These are phyloP conservation scores for Xanthoceras sorbifolium DNA, from an alignment of 345 rosid species.

Conservation along the genomic window DNA sequence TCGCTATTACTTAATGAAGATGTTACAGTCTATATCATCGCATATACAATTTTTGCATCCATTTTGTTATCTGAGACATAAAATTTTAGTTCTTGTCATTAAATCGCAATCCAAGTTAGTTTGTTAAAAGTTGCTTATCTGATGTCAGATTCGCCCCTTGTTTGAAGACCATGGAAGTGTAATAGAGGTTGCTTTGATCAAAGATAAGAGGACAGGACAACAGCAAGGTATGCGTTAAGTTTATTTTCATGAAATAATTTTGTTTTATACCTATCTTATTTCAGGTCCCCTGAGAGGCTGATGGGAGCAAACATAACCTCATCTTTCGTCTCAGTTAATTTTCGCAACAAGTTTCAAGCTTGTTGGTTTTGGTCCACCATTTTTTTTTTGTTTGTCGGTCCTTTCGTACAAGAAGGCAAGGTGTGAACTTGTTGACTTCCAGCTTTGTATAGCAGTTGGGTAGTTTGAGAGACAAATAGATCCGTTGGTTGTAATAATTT, in stretches of 20 bases:
- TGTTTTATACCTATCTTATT: slow-evolving; percentile 52
- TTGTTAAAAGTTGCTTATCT: slow-evolving; percentile 23
- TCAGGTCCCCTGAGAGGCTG: slow-evolving; percentile 92
- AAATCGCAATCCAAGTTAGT: not conserved
- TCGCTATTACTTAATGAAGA: not conserved
- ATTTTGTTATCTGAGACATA: not conserved
- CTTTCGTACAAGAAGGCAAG: slow-evolving; percentile 62
- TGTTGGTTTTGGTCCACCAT: slow-evolving; percentile 60
- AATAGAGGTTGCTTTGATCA: slow-evolving; percentile 92
- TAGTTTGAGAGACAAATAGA: slow-evolving; percentile 49
- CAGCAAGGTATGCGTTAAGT: slow-evolving; percentile 78
- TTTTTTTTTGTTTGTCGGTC: slow-evolving; percentile 41
- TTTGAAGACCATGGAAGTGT: slow-evolving; percentile 91
- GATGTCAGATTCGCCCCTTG: slow-evolving; percentile 70
- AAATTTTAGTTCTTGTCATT: not conserved
- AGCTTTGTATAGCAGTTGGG: slow-evolving; percentile 42
- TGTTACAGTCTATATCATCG: not conserved
- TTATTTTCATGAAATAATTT: slow-evolving; percentile 42
- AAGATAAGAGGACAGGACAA: slow-evolving; percentile 94
- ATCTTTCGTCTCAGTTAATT: slow-evolving; percentile 69
- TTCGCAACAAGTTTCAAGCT: slow-evolving; percentile 66
- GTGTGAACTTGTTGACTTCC: slow-evolving; percentile 47
- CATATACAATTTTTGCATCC: not conserved
- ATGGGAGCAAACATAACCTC: slow-evolving; percentile 90
- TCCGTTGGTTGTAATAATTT: slow-evolving; percentile 48